Percentiles rank a stretch among this genome's conserved stretches.
These are phyloP conservation scores for Teunomyces lycoperdinae DNA, from an alignment of 805 yeast species.

Conservation along the genomic window DNA sequence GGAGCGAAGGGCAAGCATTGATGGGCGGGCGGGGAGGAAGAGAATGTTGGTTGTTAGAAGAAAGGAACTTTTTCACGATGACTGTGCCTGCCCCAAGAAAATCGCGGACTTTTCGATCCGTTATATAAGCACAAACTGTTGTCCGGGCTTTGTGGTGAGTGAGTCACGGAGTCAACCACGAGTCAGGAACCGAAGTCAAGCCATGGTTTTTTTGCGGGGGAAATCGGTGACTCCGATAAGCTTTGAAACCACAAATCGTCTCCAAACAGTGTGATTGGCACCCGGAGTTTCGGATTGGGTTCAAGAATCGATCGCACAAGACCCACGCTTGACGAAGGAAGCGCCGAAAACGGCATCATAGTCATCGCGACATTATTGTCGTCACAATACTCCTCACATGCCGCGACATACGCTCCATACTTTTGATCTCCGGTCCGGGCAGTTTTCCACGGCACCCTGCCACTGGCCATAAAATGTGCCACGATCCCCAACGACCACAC, in stretches of 20 bases:
- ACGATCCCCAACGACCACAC: conserved; percentile 52
- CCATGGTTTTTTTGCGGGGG: neutral
- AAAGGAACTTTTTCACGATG: conserved; percentile 1
- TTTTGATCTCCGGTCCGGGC: conserved; percentile 26
- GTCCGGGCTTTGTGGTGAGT: neutral
- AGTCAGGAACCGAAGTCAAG: neutral
- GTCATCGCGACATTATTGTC: conserved; percentile 7
- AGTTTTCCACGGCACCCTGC: conserved; percentile 46
- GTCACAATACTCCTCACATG: conserved; percentile 7
- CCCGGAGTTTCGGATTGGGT: neutral
- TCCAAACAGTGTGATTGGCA: neutral
- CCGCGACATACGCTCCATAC: conserved; percentile 7
- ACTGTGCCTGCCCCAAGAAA: neutral
- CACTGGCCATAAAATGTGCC: conserved; percentile 27
- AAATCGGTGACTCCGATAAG: neutral
- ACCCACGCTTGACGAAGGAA: neutral
- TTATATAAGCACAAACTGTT: neutral
- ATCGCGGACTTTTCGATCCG: neutral
- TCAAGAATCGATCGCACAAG: neutral
- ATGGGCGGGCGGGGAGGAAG: conserved; percentile 1
- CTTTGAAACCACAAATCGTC: neutral
- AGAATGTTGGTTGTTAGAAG: neutral
- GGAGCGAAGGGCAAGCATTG: conserved; percentile 33
- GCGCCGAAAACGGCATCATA: conserved; percentile 4
- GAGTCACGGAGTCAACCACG: neutral